These are phyloP conservation scores for Lanzia echinophila DNA, from an alignment of 2,329 filamentous ascomycete genomes.

Conservation along the genomic window DNA sequence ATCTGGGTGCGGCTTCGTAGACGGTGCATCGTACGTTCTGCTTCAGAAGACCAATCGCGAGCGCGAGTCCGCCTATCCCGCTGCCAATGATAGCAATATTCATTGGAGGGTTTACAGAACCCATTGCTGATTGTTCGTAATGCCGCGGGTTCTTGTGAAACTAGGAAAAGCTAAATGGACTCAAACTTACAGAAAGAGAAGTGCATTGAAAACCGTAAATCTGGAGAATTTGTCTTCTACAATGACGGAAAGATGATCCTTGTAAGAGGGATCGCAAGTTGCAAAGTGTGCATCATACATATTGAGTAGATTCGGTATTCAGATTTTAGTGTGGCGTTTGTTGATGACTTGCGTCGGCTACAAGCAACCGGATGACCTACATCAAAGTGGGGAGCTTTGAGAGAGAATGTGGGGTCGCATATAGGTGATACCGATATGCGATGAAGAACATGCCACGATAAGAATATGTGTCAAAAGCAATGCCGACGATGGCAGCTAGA, in stretches of 20 bases:
- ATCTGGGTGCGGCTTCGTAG: slow-evolving; percentile 17
- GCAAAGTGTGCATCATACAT: not conserved
- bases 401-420: not conserved
- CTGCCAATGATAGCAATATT: slow-evolving; percentile 16
- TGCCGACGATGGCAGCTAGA: too few species aligned
- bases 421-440: not conserved
- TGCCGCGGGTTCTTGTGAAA: not conserved
- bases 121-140: not conserved
- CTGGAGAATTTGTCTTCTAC: too few species aligned
- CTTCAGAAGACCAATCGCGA: slow-evolving; percentile 17
- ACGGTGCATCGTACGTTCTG: slow-evolving; percentile 13
- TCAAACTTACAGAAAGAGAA: too few species aligned
- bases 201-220: too few species aligned
- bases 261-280: not conserved
- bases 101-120: not conserved
- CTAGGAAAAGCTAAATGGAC: too few species aligned
- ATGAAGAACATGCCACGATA: too few species aligned
- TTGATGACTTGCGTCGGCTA: not conserved
- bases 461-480: too few species aligned
- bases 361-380: not conserved
- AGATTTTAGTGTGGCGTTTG: not conserved
- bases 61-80: slow-evolving; percentile 18
- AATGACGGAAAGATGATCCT: not conserved
- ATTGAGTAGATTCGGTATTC: not conserved
- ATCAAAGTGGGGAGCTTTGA: not conserved